A percentile compares a stretch with the other conserved stretches of the same genome.
Evolutionary conservation across 345 rosid species (phyloP).

Genomic region (Fremontodendron californicum): DNA sequence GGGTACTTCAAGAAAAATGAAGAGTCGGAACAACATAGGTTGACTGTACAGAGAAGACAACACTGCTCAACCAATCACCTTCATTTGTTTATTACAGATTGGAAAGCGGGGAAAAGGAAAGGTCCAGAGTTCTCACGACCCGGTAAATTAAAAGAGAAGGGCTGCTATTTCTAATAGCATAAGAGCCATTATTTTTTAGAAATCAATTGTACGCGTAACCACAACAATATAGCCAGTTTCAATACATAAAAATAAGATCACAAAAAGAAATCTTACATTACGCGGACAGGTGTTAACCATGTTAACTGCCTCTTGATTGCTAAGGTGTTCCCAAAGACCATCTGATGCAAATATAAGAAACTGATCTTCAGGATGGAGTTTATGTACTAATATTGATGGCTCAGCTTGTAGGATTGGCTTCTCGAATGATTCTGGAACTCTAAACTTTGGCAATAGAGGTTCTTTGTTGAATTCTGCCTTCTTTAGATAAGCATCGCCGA

Average conservation of each 20-base stretch:
- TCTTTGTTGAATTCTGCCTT: conserved; percentile 79
- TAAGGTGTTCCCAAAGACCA: conserved; percentile 96
- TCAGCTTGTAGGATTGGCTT: conserved; percentile 87
- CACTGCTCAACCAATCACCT: background rate
- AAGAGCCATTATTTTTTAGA: background rate
- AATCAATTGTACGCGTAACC: background rate
- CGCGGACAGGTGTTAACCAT: conserved; percentile 73
- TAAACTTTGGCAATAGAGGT: conserved; percentile 75
- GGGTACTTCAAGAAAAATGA: no score
- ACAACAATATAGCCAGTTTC: background rate
- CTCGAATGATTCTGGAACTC: conserved; percentile 66
- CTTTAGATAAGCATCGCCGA: conserved; percentile 94
- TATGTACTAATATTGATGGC: conserved; percentile 72
- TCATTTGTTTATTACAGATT: background rate
- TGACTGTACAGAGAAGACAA: background rate
- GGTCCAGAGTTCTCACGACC: conserved; percentile 1
- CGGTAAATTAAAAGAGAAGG: background rate
- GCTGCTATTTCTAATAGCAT: conserved; percentile 9
- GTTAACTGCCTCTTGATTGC: conserved; percentile 91
- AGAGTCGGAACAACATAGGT: no score
- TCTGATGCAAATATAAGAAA: conserved; percentile 97
- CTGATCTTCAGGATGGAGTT: conserved; percentile 68
- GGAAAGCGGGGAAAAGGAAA: background rate
- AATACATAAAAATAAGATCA: conserved; percentile 7
- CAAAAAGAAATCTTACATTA: conserved; percentile 49